Conservation (phyloP, 106 monocot species). For the Agapanthus africanus region DNA sequence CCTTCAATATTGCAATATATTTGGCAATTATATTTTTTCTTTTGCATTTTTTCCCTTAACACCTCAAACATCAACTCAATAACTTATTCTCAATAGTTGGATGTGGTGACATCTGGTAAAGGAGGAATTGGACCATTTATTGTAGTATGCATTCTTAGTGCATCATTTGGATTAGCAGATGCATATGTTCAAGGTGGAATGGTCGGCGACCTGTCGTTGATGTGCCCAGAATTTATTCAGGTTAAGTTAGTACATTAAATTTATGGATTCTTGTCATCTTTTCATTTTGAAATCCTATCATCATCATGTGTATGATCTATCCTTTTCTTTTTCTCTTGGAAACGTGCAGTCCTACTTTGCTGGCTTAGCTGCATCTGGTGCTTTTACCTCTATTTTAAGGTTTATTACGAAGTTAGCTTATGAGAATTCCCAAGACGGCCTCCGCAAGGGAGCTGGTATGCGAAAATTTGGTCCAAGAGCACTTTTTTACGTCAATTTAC, state of each 20-base stretch:
- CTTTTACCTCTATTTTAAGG: constrained; percentile 48
- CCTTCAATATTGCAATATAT: too few relatives aligned
- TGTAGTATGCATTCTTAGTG: constrained; percentile 37
- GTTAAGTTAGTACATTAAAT: too few relatives aligned
- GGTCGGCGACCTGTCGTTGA: constrained; percentile 54
- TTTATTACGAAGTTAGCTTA: constrained; percentile 47
- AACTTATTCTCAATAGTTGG: too few relatives aligned
- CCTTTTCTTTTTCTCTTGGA: too few relatives aligned
- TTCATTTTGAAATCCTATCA: too few relatives aligned
- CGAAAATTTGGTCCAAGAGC: too few relatives aligned
- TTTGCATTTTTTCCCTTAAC: too few relatives aligned
- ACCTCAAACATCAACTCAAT: too few relatives aligned
- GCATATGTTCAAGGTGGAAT: constrained; percentile 52
- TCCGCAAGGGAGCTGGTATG: constrained; percentile 64
- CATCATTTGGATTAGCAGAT: constrained; percentile 44
- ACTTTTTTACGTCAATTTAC: too few relatives aligned
- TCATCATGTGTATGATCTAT: too few relatives aligned
- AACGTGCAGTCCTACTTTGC: constrained; percentile 57
- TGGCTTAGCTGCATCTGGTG: constrained; percentile 47
- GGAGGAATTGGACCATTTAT: constrained; percentile 41
- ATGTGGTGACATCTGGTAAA: constrained; percentile 42
- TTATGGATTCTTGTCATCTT: too few relatives aligned
- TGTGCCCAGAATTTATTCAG: constrained; percentile 50
- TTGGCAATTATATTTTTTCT: too few relatives aligned
- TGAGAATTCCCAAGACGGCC: constrained; percentile 34